Evolutionary conservation across 169 alveolate genomes (phyloP), one percentile per base, ranked within the genome.

Genomic region (Prorocentrum cordatum): DNA sequence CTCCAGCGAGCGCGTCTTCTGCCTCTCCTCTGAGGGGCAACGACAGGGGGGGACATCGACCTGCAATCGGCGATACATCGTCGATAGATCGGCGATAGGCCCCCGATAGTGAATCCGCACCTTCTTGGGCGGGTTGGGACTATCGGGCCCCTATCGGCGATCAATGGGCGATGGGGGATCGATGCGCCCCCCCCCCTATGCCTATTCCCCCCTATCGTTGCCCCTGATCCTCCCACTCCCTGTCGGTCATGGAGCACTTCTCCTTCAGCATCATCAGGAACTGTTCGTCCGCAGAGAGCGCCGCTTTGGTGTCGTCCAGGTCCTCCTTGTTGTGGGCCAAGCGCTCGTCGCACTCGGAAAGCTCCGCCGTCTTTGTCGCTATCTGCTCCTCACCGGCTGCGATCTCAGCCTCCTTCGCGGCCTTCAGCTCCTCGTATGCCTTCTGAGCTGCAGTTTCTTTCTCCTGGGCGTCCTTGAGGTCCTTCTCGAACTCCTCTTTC

Each of bases 191-290:
- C n/a, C n/a, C n/a, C n/a, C n/a, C n/a, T n/a, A n/a, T n/a, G n/a
- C n/a, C n/a, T n/a, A n/a, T n/a, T n/a, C n/a, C n/a, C n/a, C n/a
- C n/a, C n/a, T n/a, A n/a, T n/a, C n/a, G n/a, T n/a, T n/a, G n/a
- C n/a, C n/a, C n/a, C n/a, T n/a, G 47, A 9, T 59, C 88, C 22
- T 50, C 88, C 88, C 88, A 79, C 73, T 79, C 88, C 5, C 29
- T 32, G 24, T 79, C 88, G 16, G 50, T 79, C 47, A 26, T 59
- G 10, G 62, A 38, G 29, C 88, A 79, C 39, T 71, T 71, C 29
- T 12, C 3, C 67, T 71, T 39, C 31, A 71, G 54, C n/a, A 31
- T 12, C 42, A 24, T 27, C 22, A 79, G 73, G 47, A 58, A 79
- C 31, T 33, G 14, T 22, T 79, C 20, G 71, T 79, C 88, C 31